Base-by-base conservation (phyloP, 2,329 filamentous ascomycete species). In the Penicillium sp. region DNA sequence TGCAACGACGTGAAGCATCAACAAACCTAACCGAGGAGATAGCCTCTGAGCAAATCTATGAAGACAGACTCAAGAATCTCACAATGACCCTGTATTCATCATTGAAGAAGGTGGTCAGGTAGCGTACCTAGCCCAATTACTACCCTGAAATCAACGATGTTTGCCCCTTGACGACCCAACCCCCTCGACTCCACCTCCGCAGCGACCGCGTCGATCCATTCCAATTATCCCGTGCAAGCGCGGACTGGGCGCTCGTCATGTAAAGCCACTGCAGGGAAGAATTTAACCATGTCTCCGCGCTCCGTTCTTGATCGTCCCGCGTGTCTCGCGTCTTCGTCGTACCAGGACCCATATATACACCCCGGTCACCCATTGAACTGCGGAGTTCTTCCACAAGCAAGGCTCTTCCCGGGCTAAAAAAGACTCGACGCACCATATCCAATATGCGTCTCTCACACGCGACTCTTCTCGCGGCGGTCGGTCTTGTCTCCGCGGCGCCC, bases 131-230 rank as follows among this genome's bases (percentile, higher is more conserved):
- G 34, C 34, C 34, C 34, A 38, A 21, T 38, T 38, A 9, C 34
- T 16, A 36, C 34, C 34, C 34, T 36, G n/a, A 16, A 36, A 36
- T 36, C 15, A 36, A 38, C 34, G 33, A 15, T 36, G 34, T 38
- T 21, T 21, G 34, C 39, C 39, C 39, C 39, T 42, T 42, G 39
- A 42, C 39, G 26, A 21, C 39, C 39, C 39, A 42, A 42, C 39
- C 39, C 36, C 29, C n/a, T 44, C 16, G 42, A 21, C 26, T 29
- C 28, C 42, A 42, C n/a, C 47, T 45, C 42, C 47, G 33, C 15
- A 34, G 44, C n/a, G 47, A 44, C 44, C 45, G 43, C 34, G 53
- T 46, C 49, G 53, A 55, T 55, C 53, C 53, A 55, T 55, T 55
- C 53, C 53, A 49, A 47, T 51, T 26, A 23, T 31, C 47, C 39